phyloP scores from a whole-genome alignment of 2,329 filamentous ascomycete genomes.

The Hymenoscyphus linearis region DNA sequence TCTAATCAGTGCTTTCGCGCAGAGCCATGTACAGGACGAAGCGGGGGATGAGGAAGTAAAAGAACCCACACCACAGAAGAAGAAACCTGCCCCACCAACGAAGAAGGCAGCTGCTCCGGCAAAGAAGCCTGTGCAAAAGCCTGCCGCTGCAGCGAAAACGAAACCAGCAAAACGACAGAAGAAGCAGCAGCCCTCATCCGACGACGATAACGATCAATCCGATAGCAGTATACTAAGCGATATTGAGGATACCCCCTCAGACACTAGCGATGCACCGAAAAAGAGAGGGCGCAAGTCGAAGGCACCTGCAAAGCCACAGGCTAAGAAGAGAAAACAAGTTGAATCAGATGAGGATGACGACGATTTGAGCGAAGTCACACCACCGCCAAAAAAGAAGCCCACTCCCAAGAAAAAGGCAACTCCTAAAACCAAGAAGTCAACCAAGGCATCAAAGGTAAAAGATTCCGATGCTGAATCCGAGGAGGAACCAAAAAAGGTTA shows the following conservation, averaged over 20 bases:
- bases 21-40: constrained; percentile 1
- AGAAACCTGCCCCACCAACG: constrained; percentile 3
- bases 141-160: constrained; percentile 37
- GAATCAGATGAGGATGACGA: constrained; percentile 21
- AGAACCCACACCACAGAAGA: constrained; percentile 9
- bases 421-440: constrained; percentile 3
- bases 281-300: constrained; percentile 33
- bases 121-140: constrained; percentile 29
- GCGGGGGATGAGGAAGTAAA: constrained; percentile 6
- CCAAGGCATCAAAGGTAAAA: constrained; percentile 5
- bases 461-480: constrained; percentile 2
- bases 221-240: constrained; percentile 14
- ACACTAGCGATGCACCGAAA: constrained; percentile 21
- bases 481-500: constrained; percentile 10
- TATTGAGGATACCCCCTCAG: constrained; percentile 15
- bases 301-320: constrained; percentile 22
- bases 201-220: constrained; percentile 8
- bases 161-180: constrained; percentile 24
- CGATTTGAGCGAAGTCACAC: constrained; percentile 9
- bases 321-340: constrained; percentile 25
- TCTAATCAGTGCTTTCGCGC: background rate
- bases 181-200: constrained; percentile 15
- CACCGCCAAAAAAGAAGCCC: constrained; percentile 14
- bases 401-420: constrained; percentile 13
- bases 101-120: constrained; percentile 40